These are phyloP conservation scores for Salix udensis DNA, from an alignment of 345 rosid genomes.

Conservation along the genomic window DNA sequence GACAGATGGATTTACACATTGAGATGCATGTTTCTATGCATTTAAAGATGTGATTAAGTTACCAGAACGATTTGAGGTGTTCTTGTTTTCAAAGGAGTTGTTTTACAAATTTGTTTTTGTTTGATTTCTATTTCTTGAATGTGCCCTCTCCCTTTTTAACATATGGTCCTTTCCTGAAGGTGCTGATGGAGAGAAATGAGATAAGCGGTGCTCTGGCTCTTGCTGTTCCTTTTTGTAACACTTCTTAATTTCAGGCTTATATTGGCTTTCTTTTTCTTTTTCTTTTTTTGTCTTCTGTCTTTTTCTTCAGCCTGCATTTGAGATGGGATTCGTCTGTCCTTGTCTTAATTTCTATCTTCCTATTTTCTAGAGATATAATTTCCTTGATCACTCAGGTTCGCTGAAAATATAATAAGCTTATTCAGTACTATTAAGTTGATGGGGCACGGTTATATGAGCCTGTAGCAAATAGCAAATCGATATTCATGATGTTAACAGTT, in stretches of 20 bases:
- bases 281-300: too few species aligned
- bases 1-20: neutral
- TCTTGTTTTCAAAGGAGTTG: neutral
- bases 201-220: neutral
- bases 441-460: neutral
- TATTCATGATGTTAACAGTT: slow-evolving; percentile 5
- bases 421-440: neutral
- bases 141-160: neutral
- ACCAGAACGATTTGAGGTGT: neutral
- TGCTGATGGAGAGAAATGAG: neutral
- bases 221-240: neutral
- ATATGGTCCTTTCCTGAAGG: neutral
- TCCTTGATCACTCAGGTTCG: too few species aligned
- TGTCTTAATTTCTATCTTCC: too few species aligned
- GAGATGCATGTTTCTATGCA: neutral
- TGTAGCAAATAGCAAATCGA: neutral
- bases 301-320: too few species aligned
- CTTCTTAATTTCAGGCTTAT: neutral
- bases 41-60: neutral
- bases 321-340: too few species aligned
- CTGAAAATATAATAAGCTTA: too few species aligned
- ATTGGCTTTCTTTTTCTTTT: too few species aligned
- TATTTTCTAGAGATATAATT: too few species aligned
- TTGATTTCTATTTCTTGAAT: neutral
- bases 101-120: neutral